Conservation (phyloP, 169 alveolate genomes). For the Eimeria tenella region DNA sequence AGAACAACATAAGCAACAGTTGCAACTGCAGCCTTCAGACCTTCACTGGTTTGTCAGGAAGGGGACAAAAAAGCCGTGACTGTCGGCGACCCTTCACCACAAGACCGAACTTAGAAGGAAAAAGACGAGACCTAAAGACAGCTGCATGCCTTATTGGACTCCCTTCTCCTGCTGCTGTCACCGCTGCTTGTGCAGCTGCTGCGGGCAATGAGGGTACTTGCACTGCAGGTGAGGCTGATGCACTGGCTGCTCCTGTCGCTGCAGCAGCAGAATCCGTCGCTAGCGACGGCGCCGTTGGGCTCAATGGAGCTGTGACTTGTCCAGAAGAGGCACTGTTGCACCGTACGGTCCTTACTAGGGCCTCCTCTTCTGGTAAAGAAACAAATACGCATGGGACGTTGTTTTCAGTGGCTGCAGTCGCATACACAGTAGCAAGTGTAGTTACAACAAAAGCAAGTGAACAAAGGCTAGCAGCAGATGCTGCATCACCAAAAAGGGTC, state of each 20-base stretch:
- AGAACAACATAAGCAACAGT: background rate
- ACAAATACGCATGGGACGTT: slow-evolving; percentile 36
- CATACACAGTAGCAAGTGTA: background rate
- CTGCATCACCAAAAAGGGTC: background rate
- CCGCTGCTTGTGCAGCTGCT: background rate
- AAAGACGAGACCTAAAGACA: slow-evolving; percentile 31
- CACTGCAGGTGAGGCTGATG: background rate
- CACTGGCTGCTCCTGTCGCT: background rate
- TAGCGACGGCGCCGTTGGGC: background rate
- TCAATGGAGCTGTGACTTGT: no score
- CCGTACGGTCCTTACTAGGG: background rate
- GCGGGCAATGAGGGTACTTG: background rate
- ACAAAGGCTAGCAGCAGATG: background rate
- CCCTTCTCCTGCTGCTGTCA: background rate
- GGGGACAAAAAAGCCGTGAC: slow-evolving; percentile 34
- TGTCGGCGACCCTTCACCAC: slow-evolving; percentile 8
- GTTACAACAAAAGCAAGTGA: background rate
- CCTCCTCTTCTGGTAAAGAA: slow-evolving; percentile 1
- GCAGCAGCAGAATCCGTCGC: background rate
- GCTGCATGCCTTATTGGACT: slow-evolving; percentile 16
- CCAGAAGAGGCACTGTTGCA: background rate
- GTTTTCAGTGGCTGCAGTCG: slow-evolving; percentile 44
- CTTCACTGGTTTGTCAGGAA: slow-evolving; percentile 20
- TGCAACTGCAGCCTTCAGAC: background rate
- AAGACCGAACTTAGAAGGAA: slow-evolving; percentile 15